Evolutionary conservation across 2,329 filamentous ascomycete genomes (phyloP).

Genomic region (Cladosporium sp.): DNA sequence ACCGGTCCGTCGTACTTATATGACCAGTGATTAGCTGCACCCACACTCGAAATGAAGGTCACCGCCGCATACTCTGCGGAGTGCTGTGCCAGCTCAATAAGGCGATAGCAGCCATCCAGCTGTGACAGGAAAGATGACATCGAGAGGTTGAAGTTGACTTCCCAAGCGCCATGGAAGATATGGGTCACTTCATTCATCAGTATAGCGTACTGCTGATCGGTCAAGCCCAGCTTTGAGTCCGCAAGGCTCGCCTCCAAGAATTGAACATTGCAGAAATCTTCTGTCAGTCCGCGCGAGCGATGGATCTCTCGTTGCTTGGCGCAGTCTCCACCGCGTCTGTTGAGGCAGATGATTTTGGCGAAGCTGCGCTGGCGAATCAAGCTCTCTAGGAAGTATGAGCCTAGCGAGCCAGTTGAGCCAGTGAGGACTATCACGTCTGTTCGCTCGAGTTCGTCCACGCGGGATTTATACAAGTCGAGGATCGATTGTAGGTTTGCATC

Average conservation of each 20-base stretch:
- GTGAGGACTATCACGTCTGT: constrained; percentile 38
- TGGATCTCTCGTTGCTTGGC: constrained; percentile 28
- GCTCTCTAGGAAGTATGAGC: constrained; percentile 36
- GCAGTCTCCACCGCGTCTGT: constrained; percentile 29
- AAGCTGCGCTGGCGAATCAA: constrained; percentile 31
- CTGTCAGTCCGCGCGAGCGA: constrained; percentile 24
- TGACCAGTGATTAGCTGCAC: constrained; percentile 8
- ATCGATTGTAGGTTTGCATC: neutral
- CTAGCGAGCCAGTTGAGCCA: constrained; percentile 39
- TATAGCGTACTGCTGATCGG: constrained; percentile 21
- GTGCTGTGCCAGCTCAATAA: constrained; percentile 25
- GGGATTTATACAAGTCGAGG: constrained; percentile 33
- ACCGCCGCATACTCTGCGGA: neutral
- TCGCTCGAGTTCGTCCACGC: constrained; percentile 25
- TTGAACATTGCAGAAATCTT: constrained; percentile 30
- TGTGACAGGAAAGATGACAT: constrained; percentile 33
- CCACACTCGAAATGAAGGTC: constrained; percentile 13
- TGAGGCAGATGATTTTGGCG: constrained; percentile 35
- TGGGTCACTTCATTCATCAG: constrained; percentile 26
- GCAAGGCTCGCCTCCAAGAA: constrained; percentile 31
- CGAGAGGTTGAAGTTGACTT: constrained; percentile 40
- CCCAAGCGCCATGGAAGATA: constrained; percentile 42
- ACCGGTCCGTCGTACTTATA: constrained; percentile 15
- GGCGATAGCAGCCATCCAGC: constrained; percentile 1
- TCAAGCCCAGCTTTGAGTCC: constrained; percentile 30